These are phyloP conservation scores for Chlamydomonas sp. DNA, from an alignment of 139 green algal genomes.

Conservation along the genomic window DNA sequence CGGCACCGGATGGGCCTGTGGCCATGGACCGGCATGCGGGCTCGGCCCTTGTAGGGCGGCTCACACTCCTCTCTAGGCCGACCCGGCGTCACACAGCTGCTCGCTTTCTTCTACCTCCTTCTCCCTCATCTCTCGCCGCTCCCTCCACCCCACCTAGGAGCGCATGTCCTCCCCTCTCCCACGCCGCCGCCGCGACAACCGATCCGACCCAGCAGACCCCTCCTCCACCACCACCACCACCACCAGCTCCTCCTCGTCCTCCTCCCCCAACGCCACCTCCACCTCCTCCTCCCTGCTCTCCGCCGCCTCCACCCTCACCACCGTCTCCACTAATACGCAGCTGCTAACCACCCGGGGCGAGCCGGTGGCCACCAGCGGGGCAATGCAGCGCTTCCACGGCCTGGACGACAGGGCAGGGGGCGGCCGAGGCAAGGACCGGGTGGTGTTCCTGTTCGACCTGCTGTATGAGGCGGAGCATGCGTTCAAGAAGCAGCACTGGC, in stretches of 20 bases:
- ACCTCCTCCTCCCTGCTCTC: background rate
- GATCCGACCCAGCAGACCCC: too few relatives aligned
- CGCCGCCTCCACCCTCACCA: too few relatives aligned
- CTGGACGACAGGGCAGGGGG: background rate
- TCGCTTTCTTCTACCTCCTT: background rate
- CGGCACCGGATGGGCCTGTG: too few relatives aligned
- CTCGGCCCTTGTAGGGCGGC: too few relatives aligned
- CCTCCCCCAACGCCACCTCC: too few relatives aligned
- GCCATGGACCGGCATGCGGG: too few relatives aligned
- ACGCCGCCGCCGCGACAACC: too few relatives aligned
- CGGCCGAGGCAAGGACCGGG: conserved; percentile 38
- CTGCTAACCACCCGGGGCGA: too few relatives aligned
- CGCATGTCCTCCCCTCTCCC: background rate
- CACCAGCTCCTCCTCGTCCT: background rate
- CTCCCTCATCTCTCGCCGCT: background rate
- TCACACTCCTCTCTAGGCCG: too few relatives aligned
- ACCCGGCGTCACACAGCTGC: background rate
- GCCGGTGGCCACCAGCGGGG: too few relatives aligned
- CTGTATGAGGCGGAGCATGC: conserved; percentile 50
- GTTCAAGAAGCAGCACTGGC: conserved; percentile 59
- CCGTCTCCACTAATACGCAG: too few relatives aligned
- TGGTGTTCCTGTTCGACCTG: conserved; percentile 56
- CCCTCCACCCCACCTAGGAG: conserved; percentile 6
- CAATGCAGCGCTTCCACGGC: too few relatives aligned
- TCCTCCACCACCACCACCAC: background rate